These are phyloP conservation scores for Fusarium armeniacum DNA, from an alignment of 2,329 filamentous ascomycete genomes.

Conservation along the genomic window DNA sequence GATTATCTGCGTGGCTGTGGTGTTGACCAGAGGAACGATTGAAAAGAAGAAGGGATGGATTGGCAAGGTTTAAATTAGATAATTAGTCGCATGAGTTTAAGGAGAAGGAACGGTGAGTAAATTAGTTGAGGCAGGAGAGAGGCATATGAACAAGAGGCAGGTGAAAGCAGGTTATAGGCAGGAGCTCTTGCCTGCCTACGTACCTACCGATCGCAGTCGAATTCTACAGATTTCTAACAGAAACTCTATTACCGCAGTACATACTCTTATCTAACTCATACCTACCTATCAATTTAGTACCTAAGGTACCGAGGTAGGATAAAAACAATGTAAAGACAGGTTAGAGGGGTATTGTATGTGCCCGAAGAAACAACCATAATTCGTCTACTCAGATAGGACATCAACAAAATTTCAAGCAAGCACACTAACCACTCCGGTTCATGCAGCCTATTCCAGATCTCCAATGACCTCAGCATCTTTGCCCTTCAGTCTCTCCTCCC, in stretches of 20 bases:
- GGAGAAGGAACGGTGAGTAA: not conserved
- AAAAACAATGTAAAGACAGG: not conserved
- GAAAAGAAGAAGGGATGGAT: not conserved
- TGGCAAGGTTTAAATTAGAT: not conserved
- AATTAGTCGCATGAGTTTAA: not conserved
- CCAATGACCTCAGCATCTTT: constrained; percentile 29
- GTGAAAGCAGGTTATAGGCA: not conserved
- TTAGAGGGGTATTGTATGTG: not conserved
- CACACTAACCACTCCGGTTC: not conserved
- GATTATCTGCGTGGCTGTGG: not conserved
- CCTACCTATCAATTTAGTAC: not conserved
- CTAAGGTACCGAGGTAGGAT: not conserved
- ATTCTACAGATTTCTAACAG: not conserved
- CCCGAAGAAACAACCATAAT: not conserved
- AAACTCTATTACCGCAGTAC: not conserved
- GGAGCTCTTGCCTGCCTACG: not conserved
- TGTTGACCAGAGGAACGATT: not conserved
- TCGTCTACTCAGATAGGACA: not conserved
- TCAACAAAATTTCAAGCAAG: not conserved
- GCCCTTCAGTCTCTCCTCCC: constrained; percentile 57
- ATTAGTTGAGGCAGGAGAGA: not conserved
- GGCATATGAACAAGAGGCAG: not conserved
- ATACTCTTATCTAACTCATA: not conserved
- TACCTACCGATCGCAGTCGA: not conserved
- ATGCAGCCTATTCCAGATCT: constrained; percentile 13